phyloP scores from a whole-genome alignment of 2,329 filamentous ascomycete genomes.

The Reticulascus tulasneorum region DNA sequence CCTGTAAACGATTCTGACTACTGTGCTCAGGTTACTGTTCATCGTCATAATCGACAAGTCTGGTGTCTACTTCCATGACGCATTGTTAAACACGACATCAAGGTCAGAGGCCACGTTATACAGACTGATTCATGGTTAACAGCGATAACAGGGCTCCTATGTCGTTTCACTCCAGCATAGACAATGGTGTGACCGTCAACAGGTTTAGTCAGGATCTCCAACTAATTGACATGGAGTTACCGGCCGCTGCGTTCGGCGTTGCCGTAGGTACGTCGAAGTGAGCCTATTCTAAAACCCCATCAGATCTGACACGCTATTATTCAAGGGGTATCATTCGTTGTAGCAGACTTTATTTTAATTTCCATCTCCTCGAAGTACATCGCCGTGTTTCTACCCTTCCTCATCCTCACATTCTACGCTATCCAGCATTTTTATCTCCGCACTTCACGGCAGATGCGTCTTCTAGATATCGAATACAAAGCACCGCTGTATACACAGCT shows the following conservation, averaged over 20 bases:
- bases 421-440: conserved; percentile 28
- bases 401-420: conserved; percentile 22
- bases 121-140: neutral
- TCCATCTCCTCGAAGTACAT: conserved; percentile 26
- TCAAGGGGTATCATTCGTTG: conserved; percentile 5
- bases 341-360: conserved; percentile 15
- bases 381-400: conserved; percentile 24
- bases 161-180: conserved; percentile 14
- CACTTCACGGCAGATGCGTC: conserved; percentile 32
- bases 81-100: conserved; percentile 20
- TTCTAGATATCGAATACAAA: conserved; percentile 32
- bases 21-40: conserved; percentile 22
- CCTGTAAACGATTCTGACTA: neutral
- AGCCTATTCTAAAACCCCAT: neutral
- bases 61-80: conserved; percentile 23
- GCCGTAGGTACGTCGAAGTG: conserved; percentile 2
- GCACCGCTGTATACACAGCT: conserved; percentile 30
- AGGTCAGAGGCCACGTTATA: conserved; percentile 11
- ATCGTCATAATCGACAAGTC: conserved; percentile 26
- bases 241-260: conserved; percentile 15
- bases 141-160: conserved; percentile 11
- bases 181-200: conserved; percentile 18
- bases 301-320: neutral
- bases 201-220: conserved; percentile 18
- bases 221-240: conserved; percentile 19